Evolutionary conservation across 805 yeast species (phyloP), one percentile per base, ranked within the genome.

Genomic region (Kodamaea laetipori): DNA sequence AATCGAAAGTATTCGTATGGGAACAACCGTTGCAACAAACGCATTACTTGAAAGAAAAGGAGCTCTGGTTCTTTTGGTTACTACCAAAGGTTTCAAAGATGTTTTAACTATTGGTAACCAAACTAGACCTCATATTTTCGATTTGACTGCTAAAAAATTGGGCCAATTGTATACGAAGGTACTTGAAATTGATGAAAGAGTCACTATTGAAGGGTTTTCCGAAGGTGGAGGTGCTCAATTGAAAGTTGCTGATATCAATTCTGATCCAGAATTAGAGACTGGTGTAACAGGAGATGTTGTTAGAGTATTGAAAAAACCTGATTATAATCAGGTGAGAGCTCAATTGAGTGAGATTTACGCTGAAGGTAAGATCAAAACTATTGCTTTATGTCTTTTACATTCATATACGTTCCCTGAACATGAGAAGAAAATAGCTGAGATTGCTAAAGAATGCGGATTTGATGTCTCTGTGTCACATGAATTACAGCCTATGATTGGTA

Each of bases 21-120:
- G 97, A 2, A 90, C 97, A 3, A 90, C 97, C 0, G 94, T 90
- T 8, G 98, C 99, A 1, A 92, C 98, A 6, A 92, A 92, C 66
- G 97, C 98, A 1, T 74, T 94, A 25, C 72, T 92, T 47, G 98
- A 92, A 58, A 76, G 98, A 49, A 90, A 90, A 58, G 99, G 98
- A 40, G 95, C 90, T 45, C 69, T 81, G 24, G 90, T 95, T 53
- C 95, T 94, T 1, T 73, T 92, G 46, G 64, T 90, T 4, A 89
- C 95, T 2, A 87, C 97, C 11, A 84, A 81, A 55, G 99, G 97
- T 0, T 92, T 89, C 65, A 80, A 79, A 52, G 97, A 92, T 57
- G 81, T 86, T 30, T 69, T 92, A 48, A 64, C 73, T 2, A 90
- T 92, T 52, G 98, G 98, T 2, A 90, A 88, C 57, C 98, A 92